Evolutionary conservation across 2,329 filamentous ascomycete genomes (phyloP), one percentile per base, ranked within the genome.

Genomic region (Sclerotiophoma versabilis): DNA sequence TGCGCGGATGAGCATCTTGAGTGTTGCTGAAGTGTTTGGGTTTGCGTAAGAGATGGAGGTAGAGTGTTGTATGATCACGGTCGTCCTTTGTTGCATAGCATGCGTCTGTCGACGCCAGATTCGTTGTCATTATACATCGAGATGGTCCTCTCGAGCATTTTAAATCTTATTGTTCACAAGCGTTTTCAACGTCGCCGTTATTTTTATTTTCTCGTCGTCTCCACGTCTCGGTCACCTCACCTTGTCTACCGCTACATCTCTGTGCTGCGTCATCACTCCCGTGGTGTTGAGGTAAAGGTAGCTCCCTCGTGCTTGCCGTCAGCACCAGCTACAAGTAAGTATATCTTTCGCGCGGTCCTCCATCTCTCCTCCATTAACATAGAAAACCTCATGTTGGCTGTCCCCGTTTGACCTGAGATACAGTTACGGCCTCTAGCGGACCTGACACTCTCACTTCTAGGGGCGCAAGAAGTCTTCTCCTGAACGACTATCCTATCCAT

Each of bases 1-100:
- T 0, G 83, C 92, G 48, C 81, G 93, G 68, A 87, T 84, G 70
- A 96, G 92, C 72, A 88, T 87, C 2, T 72, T 91, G 58, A 91
- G 92, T 63, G 86, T 97, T 10, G 87, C 86, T 6, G 92, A 96
- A 68, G 87, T 96, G 3, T 98, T 98, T 84, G 93, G 95, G 12
- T 75, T 73, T 63, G 61, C 43, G 39, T 54, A 58, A 47, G 25
- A 11, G 10, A 1, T 7, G 8, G 5, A 1, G 17, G 7, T 6
- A 15, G 15, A 4, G 2, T 39, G 32, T 38, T 45, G 48, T 45
- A 38, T n/a, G 15, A 44, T 25, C 10, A 51, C 20, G 5, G 23
- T 27, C n/a, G n/a, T n/a, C n/a, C n/a, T n/a, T n/a, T 43, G 19
- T 22, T 27, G 41, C 49, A 41, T 41, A 26, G 49, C 49, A 45